Evolutionary conservation across 176 grass and related monocot species (phyloP).

Genomic region (Raddia guianensis): DNA sequence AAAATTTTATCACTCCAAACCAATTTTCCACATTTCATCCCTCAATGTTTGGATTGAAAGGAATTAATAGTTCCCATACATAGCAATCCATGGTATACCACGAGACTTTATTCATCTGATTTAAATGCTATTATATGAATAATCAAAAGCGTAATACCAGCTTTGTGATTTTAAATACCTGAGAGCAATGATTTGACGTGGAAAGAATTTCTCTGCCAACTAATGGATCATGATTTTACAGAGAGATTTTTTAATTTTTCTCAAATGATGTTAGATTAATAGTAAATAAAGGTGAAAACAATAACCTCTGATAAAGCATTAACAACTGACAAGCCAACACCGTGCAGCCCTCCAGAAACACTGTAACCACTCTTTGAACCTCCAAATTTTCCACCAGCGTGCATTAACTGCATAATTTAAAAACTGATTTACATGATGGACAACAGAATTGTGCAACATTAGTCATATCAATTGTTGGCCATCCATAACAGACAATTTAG

Average conservation of each 20-base stretch:
- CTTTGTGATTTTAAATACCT: neutral
- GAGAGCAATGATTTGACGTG: constrained; percentile 15
- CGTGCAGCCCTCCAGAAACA: constrained; percentile 94
- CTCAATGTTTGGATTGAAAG: neutral
- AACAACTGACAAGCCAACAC: constrained; percentile 96
- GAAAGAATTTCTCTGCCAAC: constrained; percentile 18
- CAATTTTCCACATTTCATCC: neutral
- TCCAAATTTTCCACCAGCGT: constrained; percentile 97
- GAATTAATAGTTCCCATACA: neutral
- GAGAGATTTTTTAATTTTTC: neutral
- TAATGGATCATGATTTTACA: constrained; percentile 8
- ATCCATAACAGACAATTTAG: neutral
- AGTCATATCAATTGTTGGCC: constrained; percentile 1
- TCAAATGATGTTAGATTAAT: neutral
- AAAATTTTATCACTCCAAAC: neutral
- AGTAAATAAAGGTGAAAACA: constrained; percentile 37
- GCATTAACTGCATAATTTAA: constrained; percentile 70
- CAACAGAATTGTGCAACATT: constrained; percentile 15
- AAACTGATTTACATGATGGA: constrained; percentile 38
- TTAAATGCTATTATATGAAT: constrained; percentile 1
- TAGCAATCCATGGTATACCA: neutral
- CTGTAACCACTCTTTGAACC: constrained; percentile 90
- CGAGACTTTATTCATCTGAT: neutral
- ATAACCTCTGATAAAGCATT: constrained; percentile 98
- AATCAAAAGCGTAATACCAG: constrained; percentile 4